These are phyloP conservation scores for Lentinus polychrous DNA, from an alignment of 1,284 basidiomycete genomes.

Conservation along the genomic window DNA sequence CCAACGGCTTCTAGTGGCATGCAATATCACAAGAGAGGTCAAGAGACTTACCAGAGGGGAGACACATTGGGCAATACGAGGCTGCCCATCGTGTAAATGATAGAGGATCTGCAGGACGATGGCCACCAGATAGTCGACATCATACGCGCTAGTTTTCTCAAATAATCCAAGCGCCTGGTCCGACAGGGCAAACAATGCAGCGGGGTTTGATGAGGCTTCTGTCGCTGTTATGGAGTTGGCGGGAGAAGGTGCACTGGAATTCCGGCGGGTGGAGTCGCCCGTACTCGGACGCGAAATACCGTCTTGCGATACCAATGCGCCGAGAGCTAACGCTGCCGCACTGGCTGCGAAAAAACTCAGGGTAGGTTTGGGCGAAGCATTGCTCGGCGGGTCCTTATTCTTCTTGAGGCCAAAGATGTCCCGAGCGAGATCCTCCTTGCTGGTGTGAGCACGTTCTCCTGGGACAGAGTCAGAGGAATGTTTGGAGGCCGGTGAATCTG, in stretches of 20 bases:
- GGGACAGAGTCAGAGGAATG: too few relatives aligned
- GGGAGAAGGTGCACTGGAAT: background rate
- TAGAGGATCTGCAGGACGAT: slow-evolving; percentile 49
- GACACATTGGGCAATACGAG: slow-evolving; percentile 34
- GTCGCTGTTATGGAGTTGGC: slow-evolving; percentile 5
- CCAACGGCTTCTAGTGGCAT: background rate
- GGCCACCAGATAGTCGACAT: slow-evolving; percentile 45
- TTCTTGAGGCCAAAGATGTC: slow-evolving; percentile 26
- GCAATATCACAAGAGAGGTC: background rate
- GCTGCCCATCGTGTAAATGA: slow-evolving; percentile 42
- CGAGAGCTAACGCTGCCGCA: slow-evolving; percentile 49
- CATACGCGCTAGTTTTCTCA: slow-evolving; percentile 36
- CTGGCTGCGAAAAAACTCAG: slow-evolving; percentile 54
- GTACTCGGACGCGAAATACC: slow-evolving; percentile 9
- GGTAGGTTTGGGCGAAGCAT: slow-evolving; percentile 30
- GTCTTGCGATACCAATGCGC: slow-evolving; percentile 33
- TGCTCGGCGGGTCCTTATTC: slow-evolving; percentile 7
- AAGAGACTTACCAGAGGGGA: slow-evolving; percentile 34
- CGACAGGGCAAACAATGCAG: slow-evolving; percentile 37
- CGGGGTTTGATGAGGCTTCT: slow-evolving; percentile 20
- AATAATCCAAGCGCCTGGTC: slow-evolving; percentile 37
- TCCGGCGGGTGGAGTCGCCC: slow-evolving; percentile 6
- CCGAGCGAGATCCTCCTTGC: slow-evolving; percentile 22
- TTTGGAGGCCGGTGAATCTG: background rate
- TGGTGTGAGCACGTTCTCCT: background rate